A percentile compares a stretch with the other conserved stretches of the same genome.
These are phyloP conservation scores for Stentor coeruleus DNA, from an alignment of 73 alveolate genomes.

Conservation along the genomic window DNA sequence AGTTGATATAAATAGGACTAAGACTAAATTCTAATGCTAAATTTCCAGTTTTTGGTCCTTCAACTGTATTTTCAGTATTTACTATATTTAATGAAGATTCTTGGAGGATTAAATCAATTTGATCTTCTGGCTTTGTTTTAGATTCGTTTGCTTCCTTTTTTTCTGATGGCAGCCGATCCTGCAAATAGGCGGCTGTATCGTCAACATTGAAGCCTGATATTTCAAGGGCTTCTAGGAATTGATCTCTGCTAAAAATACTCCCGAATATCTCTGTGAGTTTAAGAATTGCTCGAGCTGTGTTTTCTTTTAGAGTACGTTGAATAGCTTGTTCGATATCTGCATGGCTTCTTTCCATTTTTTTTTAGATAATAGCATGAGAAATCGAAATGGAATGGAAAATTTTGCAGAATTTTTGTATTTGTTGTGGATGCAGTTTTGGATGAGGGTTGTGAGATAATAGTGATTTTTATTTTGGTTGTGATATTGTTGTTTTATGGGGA, in stretches of 20 bases:
- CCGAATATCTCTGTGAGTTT: constrained; percentile 15
- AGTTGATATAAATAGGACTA: constrained; percentile 15
- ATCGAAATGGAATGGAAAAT: background rate
- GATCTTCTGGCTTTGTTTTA: background rate
- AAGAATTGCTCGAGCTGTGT: background rate
- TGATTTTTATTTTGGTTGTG: no score
- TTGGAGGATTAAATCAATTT: background rate
- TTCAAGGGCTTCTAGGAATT: background rate
- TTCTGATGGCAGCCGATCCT: background rate
- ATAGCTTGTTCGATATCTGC: background rate
- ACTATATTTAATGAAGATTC: no score
- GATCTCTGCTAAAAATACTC: background rate
- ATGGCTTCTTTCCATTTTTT: background rate
- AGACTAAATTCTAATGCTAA: constrained; percentile 7
- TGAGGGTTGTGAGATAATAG: background rate
- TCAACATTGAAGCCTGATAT: background rate
- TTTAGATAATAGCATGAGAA: no score
- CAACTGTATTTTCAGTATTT: no score
- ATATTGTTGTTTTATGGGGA: no score
- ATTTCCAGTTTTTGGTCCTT: background rate
- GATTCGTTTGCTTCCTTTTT: no score
- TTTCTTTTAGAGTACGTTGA: background rate
- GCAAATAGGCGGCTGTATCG: background rate
- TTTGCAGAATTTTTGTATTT: background rate
- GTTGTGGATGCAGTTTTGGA: background rate